Evolutionary conservation across 352 stramenopile genomes (phyloP).

Genomic region (Globisporangium viniferum): DNA sequence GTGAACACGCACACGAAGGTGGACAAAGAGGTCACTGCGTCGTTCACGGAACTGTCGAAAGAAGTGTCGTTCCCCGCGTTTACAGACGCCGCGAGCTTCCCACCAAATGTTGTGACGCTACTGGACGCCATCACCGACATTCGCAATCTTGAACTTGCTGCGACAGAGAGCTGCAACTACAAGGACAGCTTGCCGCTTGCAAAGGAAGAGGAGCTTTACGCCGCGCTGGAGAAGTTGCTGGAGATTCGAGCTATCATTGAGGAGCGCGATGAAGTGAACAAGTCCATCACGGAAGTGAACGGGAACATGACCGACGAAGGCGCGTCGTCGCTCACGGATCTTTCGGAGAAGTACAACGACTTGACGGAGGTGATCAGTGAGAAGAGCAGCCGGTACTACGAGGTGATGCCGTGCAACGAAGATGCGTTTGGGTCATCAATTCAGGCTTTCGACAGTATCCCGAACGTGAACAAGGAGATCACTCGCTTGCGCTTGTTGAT

Average conservation of each 20-base stretch:
- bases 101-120: slow-evolving; percentile 41
- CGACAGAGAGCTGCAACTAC: slow-evolving; percentile 47
- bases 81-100: slow-evolving; percentile 22
- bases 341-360: slow-evolving; percentile 43
- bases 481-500: slow-evolving; percentile 54
- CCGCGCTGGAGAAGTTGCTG: slow-evolving; percentile 40
- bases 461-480: slow-evolving; percentile 66
- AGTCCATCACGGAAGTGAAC: slow-evolving; percentile 45
- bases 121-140: slow-evolving; percentile 73
- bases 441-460: slow-evolving; percentile 51
- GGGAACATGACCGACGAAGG: slow-evolving; percentile 48
- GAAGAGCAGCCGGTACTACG: slow-evolving; percentile 73
- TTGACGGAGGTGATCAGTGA: slow-evolving; percentile 70
- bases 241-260: slow-evolving; percentile 53
- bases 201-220: slow-evolving; percentile 51
- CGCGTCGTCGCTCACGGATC: slow-evolving; percentile 31
- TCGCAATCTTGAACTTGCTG: slow-evolving; percentile 60
- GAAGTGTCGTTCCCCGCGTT: slow-evolving; percentile 32
- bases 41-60: slow-evolving; percentile 44
- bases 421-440: slow-evolving; percentile 55
- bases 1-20: slow-evolving; percentile 54
- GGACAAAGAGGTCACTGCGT: slow-evolving; percentile 46
- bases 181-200: slow-evolving; percentile 53
- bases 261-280: slow-evolving; percentile 41
- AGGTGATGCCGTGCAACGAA: slow-evolving; percentile 77